A percentile compares a stretch with the other conserved stretches of the same genome.
Conservation (phyloP, 305 asterid species). For the Caryopteris hybrid region DNA sequence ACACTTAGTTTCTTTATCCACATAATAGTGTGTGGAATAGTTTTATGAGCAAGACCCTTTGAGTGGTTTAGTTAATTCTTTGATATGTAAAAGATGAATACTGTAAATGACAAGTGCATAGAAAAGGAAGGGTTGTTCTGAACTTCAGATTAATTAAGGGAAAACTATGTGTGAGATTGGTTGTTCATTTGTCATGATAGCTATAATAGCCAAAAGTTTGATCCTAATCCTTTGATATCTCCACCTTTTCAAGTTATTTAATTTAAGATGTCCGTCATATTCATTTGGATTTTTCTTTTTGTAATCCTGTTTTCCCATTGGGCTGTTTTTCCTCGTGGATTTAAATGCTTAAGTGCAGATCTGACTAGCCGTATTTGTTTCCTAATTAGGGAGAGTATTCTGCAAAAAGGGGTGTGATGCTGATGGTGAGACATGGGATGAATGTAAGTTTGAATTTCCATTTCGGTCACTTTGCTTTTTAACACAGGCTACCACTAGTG, state of each 20-base stretch:
- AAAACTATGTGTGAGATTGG: not conserved
- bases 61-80: not conserved
- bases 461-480: slow-evolving; percentile 1
- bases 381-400: slow-evolving; percentile 70
- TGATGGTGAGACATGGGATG: slow-evolving; percentile 85
- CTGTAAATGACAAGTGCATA: not conserved
- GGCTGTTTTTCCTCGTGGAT: not conserved
- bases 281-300: not conserved
- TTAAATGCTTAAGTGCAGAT: not conserved
- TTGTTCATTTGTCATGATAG: not conserved
- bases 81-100: not conserved
- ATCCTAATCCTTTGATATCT: not conserved
- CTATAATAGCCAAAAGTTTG: not conserved
- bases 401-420: slow-evolving; percentile 88
- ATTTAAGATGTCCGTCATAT: not conserved
- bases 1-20: not conserved
- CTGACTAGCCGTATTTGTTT: slow-evolving; percentile 13
- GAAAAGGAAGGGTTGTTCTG: too few species aligned
- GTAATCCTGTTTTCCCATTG: not conserved
- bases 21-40: not conserved
- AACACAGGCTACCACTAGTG: not conserved
- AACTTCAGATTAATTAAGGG: not conserved
- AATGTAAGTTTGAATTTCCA: slow-evolving; percentile 46
- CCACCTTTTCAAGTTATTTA: not conserved
- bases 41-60: not conserved